phyloP scores from a whole-genome alignment of 1,284 basidiomycete genomes.

The Ceratobasidium sp. region DNA sequence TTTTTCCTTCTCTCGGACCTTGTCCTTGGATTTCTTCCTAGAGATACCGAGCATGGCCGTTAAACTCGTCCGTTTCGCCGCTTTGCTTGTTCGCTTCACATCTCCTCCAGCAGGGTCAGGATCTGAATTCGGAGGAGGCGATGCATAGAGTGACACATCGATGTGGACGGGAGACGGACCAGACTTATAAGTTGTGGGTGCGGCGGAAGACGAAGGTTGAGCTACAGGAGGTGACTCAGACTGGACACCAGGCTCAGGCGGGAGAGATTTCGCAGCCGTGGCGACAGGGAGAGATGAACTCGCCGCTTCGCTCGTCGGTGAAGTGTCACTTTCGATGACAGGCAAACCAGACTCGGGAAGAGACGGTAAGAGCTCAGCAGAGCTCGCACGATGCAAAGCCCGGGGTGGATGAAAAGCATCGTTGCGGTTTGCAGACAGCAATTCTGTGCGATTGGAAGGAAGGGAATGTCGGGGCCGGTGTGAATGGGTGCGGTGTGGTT shows the following conservation, averaged over 20 bases:
- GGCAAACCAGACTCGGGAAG: constrained; percentile 10
- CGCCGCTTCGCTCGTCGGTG: not conserved
- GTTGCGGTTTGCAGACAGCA: not conserved
- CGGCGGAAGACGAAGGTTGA: not conserved
- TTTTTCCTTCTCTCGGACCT: not conserved
- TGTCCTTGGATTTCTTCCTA: constrained; percentile 36
- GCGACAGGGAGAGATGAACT: too few species aligned
- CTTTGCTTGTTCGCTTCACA: constrained; percentile 14
- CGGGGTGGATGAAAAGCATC: not conserved
- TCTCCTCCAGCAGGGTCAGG: constrained; percentile 4
- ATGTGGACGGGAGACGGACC: constrained; percentile 13
- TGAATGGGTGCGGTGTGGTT: constrained; percentile 24
- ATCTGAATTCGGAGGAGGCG: constrained; percentile 21
- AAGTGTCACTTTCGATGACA: constrained; percentile 16
- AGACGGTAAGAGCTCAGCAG: not conserved
- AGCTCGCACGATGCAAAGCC: not conserved
- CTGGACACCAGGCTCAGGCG: too few species aligned
- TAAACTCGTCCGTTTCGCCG: constrained; percentile 23
- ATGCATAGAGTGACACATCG: constrained; percentile 15
- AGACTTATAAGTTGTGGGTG: constrained; percentile 9
- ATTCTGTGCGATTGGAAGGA: constrained; percentile 10
- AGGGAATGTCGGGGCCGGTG: constrained; percentile 36
- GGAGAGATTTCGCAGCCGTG: too few species aligned
- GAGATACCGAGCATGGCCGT: constrained; percentile 37
- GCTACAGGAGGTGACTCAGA: not conserved